A percentile compares a stretch with the other conserved stretches of the same genome.
Conservation (phyloP, 257 asterid genomes). For the Capsicum rhomboideum region DNA sequence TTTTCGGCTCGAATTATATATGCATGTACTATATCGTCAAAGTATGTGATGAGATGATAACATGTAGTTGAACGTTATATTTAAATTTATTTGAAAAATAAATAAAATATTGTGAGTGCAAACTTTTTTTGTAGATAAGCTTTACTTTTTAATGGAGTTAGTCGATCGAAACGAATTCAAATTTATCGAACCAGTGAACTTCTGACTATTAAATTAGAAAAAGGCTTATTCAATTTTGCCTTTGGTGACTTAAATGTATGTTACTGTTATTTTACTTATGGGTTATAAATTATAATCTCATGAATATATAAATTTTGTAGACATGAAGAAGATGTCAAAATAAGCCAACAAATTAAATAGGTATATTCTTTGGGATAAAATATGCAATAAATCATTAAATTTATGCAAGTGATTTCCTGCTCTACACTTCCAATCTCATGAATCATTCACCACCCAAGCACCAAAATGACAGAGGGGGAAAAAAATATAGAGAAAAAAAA, state of each 20-base stretch:
- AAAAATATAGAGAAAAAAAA: no score
- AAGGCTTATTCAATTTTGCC: no score
- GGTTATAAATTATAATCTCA: background rate
- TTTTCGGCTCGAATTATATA: background rate
- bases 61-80: no score
- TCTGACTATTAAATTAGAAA: no score
- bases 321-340: conserved; percentile 19
- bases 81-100: no score
- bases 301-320: background rate
- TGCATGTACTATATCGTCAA: background rate
- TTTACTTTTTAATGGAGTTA: no score
- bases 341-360: background rate
- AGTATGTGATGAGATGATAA: background rate
- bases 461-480: background rate
- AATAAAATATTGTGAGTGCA: no score
- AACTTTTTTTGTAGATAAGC: no score
- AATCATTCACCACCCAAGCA: background rate
- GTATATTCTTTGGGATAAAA: conserved; percentile 14
- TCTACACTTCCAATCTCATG: background rate
- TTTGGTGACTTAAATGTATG: no score
- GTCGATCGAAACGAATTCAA: no score
- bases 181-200: no score
- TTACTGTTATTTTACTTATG: background rate
- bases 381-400: conserved; percentile 11
- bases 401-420: background rate